Evolutionary conservation across 805 yeast genomes (phyloP).

Genomic region (Spathaspora girioi): DNA sequence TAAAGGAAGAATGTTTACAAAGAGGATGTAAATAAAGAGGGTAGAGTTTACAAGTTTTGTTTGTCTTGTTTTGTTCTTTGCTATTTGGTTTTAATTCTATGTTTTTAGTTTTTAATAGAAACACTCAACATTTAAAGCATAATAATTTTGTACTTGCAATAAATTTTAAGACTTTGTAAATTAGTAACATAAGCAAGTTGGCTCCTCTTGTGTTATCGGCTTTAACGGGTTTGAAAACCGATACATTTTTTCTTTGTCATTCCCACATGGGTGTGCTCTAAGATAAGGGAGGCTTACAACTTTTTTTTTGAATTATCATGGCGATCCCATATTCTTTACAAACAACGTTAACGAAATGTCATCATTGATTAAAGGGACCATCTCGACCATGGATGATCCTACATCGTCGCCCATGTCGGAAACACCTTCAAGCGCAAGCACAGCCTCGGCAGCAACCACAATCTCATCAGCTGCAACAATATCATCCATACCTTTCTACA

Average conservation of each 20-base stretch:
- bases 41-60: neutral
- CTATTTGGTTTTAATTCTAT: neutral
- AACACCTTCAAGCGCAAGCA: neutral
- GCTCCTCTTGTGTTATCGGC: neutral
- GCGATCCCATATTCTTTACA: neutral
- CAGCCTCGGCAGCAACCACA: neutral
- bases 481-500: slow-evolving; percentile 18
- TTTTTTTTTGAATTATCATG: too few species aligned
- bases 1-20: neutral
- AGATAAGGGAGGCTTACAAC: neutral
- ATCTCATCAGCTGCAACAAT: neutral
- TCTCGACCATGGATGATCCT: slow-evolving; percentile 24
- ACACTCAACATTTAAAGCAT: neutral
- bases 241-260: neutral
- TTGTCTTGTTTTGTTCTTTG: neutral
- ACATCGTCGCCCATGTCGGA: neutral
- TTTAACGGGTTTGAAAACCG: neutral
- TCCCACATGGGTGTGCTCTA: neutral
- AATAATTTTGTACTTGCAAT: neutral
- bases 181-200: too few species aligned
- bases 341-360: neutral
- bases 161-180: neutral
- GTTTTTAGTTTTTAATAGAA: neutral
- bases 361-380: slow-evolving; percentile 14
- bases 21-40: neutral